Base-by-base conservation (phyloP, 257 asterid genomes). In the Parsonsia alboflavescens region DNA sequence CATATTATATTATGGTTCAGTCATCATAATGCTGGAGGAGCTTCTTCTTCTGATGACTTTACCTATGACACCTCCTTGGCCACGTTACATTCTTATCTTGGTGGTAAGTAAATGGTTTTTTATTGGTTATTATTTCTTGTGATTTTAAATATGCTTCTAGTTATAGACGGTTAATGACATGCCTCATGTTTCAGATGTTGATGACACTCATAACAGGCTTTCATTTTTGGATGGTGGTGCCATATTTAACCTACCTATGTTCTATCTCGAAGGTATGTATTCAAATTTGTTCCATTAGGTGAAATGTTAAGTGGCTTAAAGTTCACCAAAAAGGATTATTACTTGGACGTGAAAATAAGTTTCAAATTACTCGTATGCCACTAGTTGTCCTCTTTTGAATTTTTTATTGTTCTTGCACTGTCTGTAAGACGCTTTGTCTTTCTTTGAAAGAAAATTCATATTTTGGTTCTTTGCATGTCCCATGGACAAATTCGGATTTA, bases 191-290 rank as follows among this genome's bases (percentile, higher is more conserved):
- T 69, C 90, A 92, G 97, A 92, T 75, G 96, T 93, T 62, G 98
- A 93, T 70, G 95, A 93, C 83, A 89, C 95, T 46, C 93, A 87
- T 78, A 86, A 86, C 71, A 87, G 93, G 90, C 63, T 86, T 81
- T 82, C 96, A 36, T 93, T 91, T 83, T 78, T 91, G 92, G 97
- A 91, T 48, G 98, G 97, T 64, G 98, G 98, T 52, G 90, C 90
- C 76, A 86, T 87, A 73, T 73, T 89, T 81, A 87, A 80, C 64
- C 86, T 93, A 80, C 95, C 98, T 68, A 80, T 91, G 73, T 85
- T 93, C 75, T 85, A 86, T 78, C 92, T 93, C 67, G 93, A 91
- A 86, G 97, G 97, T 93, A 82, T 65, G 49, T 79, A 73, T 68
- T 52, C 65, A 46, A 33, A 21, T 42, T 48, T 5, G 9, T 64